Percentiles rank a stretch among this genome's conserved stretches.
These are phyloP conservation scores for Gracilaria domingensis DNA, from an alignment of 23 red algal genomes.

Conservation along the genomic window DNA sequence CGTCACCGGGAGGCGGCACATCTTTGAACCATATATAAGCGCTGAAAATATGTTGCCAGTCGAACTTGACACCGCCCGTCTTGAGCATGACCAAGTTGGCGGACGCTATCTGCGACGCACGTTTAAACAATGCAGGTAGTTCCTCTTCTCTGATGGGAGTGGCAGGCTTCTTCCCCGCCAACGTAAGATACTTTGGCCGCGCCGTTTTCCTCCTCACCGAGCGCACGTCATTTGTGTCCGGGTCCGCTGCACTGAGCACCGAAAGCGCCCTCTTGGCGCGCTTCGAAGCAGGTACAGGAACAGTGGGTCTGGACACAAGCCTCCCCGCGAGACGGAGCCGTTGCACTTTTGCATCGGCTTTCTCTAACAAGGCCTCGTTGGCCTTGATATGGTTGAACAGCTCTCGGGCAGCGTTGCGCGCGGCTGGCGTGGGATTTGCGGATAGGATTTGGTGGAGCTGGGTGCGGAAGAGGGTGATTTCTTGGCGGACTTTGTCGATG, in stretches of 20 bases:
- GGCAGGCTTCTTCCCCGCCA: constrained; percentile 44
- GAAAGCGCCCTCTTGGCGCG: constrained; percentile 62
- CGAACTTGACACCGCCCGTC: constrained; percentile 3
- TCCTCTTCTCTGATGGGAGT: constrained; percentile 54
- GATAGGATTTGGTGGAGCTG: not conserved
- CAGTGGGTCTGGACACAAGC: constrained; percentile 47
- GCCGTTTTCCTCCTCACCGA: not conserved
- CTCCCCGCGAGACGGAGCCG: constrained; percentile 17
- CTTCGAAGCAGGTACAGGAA: constrained; percentile 33
- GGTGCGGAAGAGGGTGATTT: constrained; percentile 26
- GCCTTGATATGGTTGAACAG: constrained; percentile 21
- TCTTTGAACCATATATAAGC: constrained; percentile 59
- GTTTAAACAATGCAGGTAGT: not conserved
- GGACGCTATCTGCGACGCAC: not conserved
- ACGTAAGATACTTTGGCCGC: constrained; percentile 20
- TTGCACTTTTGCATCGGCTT: constrained; percentile 48
- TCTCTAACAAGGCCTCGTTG: constrained; percentile 27
- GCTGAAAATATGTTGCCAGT: constrained; percentile 45
- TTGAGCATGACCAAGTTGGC: not conserved
- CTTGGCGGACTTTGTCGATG: constrained; percentile 18
- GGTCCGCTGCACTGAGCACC: constrained; percentile 36
- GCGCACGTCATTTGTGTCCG: not conserved
- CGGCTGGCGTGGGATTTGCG: not conserved
- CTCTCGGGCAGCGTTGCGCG: constrained; percentile 5
- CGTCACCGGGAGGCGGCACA: not conserved